Percentiles rank a stretch among this genome's conserved stretches.
Conservation (phyloP, 352 stramenopile species). For the Phytophthora nicotianae region DNA sequence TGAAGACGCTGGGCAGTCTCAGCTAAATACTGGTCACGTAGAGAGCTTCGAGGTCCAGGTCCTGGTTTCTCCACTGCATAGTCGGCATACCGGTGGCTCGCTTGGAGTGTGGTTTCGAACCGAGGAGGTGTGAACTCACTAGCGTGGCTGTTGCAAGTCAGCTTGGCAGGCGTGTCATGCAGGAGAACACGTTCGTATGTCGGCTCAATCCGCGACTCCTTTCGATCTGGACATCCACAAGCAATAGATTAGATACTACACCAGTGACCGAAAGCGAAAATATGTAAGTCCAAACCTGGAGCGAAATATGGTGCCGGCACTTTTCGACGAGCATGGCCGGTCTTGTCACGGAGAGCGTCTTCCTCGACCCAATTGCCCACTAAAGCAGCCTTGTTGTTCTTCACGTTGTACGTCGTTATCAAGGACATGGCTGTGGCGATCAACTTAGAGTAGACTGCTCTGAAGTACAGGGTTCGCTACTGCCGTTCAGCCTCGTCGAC, state of each 20-base stretch:
- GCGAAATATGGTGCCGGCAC: slow-evolving; percentile 43
- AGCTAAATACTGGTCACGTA: slow-evolving; percentile 48
- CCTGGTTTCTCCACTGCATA: slow-evolving; percentile 35
- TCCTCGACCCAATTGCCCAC: slow-evolving; percentile 89
- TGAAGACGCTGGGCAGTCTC: slow-evolving; percentile 48
- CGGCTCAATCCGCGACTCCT: slow-evolving; percentile 45
- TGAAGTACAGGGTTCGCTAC: neutral
- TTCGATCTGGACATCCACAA: slow-evolving; percentile 36
- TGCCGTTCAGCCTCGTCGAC: slow-evolving; percentile 3
- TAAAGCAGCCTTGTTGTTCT: slow-evolving; percentile 74
- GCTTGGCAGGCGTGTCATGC: slow-evolving; percentile 31
- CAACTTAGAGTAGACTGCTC: neutral
- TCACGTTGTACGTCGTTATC: slow-evolving; percentile 82
- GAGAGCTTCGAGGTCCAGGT: slow-evolving; percentile 46
- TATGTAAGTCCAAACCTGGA: slow-evolving; percentile 31
- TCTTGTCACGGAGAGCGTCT: slow-evolving; percentile 62
- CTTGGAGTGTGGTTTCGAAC: slow-evolving; percentile 69
- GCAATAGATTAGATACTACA: neutral
- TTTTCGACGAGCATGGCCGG: slow-evolving; percentile 63
- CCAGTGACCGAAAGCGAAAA: neutral
- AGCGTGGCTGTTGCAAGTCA: slow-evolving; percentile 38
- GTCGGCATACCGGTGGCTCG: slow-evolving; percentile 53
- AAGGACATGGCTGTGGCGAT: slow-evolving; percentile 27
- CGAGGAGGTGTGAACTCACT: slow-evolving; percentile 26
- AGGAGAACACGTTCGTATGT: slow-evolving; percentile 63